A percentile compares a stretch with the other conserved stretches of the same genome.
Evolutionary conservation across 768 basidiomycete species (phyloP).

Genomic region (Daedaleopsis nitida): DNA sequence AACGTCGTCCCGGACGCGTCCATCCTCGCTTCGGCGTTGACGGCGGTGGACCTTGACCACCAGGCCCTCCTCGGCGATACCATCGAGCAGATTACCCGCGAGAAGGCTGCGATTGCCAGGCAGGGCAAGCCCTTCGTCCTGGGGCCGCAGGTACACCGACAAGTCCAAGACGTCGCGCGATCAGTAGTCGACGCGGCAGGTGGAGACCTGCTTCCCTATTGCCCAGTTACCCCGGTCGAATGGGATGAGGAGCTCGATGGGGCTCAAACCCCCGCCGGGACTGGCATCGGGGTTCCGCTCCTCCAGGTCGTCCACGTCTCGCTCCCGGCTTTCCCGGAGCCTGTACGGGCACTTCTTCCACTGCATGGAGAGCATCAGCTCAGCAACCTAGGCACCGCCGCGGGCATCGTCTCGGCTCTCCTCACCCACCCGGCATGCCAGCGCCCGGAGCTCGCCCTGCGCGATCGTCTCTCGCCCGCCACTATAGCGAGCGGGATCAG

Average conservation of each 20-base stretch:
- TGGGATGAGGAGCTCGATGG: slow-evolving; percentile 42
- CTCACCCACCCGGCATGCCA: slow-evolving; percentile 49
- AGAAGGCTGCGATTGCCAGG: slow-evolving; percentile 85
- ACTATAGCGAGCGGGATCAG: slow-evolving; percentile 60
- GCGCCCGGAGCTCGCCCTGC: slow-evolving; percentile 44
- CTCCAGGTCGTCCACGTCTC: slow-evolving; percentile 44
- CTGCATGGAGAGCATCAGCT: slow-evolving; percentile 85
- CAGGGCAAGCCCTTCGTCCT: slow-evolving; percentile 62
- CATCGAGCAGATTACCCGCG: slow-evolving; percentile 68
- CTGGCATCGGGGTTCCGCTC: slow-evolving; percentile 29
- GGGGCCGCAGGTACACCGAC: slow-evolving; percentile 58
- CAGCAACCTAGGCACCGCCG: slow-evolving; percentile 79
- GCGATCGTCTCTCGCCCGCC: slow-evolving; percentile 46
- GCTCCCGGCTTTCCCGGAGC: slow-evolving; percentile 46
- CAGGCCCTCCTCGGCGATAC: slow-evolving; percentile 86
- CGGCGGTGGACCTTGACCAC: slow-evolving; percentile 91
- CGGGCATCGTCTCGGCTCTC: slow-evolving; percentile 72
- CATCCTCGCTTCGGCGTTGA: slow-evolving; percentile 79
- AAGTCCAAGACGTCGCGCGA: slow-evolving; percentile 49
- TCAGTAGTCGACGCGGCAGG: slow-evolving; percentile 44
- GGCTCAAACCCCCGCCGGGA: slow-evolving; percentile 23
- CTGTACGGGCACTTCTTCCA: slow-evolving; percentile 55
- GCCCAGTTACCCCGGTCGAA: slow-evolving; percentile 36
- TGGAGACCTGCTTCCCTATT: slow-evolving; percentile 36
- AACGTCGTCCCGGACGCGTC: slow-evolving; percentile 76